phyloP scores from a whole-genome alignment of 192 early-diverging fungal genomes.

The Coemansia javaensis region DNA sequence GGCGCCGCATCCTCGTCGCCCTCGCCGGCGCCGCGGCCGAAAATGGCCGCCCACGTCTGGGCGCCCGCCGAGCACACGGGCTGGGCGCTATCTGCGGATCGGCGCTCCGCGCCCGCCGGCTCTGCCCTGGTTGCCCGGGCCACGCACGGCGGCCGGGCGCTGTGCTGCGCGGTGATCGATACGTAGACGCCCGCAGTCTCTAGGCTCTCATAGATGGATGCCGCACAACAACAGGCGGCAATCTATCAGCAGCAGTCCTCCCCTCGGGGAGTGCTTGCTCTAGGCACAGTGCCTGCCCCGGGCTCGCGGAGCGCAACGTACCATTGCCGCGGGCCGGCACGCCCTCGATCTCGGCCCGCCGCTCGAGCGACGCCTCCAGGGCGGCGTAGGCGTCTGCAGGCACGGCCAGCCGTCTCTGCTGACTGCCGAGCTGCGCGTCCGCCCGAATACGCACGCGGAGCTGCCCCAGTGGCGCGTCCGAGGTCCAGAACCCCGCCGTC shows the following conservation, averaged over 20 bases:
- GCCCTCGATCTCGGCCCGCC: neutral
- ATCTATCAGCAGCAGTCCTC: neutral
- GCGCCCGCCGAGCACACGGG: constrained; percentile 10
- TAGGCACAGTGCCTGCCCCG: too few species aligned
- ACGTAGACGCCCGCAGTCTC: constrained; percentile 4
- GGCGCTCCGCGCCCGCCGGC: neutral
- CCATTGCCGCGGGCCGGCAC: neutral
- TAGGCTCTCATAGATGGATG: too few species aligned
- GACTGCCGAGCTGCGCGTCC: neutral
- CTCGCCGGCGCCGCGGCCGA: neutral
- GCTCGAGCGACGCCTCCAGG: constrained; percentile 16
- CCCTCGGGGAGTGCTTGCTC: too few species aligned
- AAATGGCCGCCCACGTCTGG: constrained; percentile 9
- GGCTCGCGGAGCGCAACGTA: too few species aligned
- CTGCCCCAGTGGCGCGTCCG: constrained; percentile 37
- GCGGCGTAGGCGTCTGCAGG: constrained; percentile 6
- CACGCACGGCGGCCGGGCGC: constrained; percentile 1
- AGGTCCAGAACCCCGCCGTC: constrained; percentile 27
- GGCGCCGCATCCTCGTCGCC: neutral
- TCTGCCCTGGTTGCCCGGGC: neutral
- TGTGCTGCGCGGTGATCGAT: neutral
- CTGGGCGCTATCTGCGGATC: neutral
- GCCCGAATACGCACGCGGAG: constrained; percentile 24
- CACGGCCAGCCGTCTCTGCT: constrained; percentile 8
- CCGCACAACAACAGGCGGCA: neutral